Evolutionary conservation across 2,329 filamentous ascomycete species (phyloP), one percentile per base, ranked within the genome.

Genomic region (Diaporthe citrichinensis): DNA sequence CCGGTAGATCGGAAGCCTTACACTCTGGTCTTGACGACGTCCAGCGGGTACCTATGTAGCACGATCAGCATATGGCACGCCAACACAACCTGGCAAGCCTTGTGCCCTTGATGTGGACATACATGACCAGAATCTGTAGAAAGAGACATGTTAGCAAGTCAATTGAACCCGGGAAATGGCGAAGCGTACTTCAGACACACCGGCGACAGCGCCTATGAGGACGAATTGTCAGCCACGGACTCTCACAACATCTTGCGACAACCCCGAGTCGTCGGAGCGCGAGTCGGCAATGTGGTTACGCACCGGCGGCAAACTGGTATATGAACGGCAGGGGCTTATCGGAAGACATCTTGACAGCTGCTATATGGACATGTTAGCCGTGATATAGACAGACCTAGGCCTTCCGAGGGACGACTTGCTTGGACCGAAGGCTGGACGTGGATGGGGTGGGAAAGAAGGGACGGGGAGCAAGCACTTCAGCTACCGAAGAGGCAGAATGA

Each of bases 11-110:
- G 68, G 23, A 55, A 73, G 75, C 85, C 93, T 90, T 91, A 97
- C 94, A 98, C 94, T 93, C 96, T 91, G 79, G 97, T 98, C 91
- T 98, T 98, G 85, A 98, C 95, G 76, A 99, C 97, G 85, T 99
- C 97, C 85, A 99, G 90, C 80, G 97, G 97, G 89, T 99, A 99
- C 97, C 96, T 98, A 84, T 75, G 76, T 69, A 44, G 75, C 36
- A 39, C 15, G 10, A 65, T 74, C n/a, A 77, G 74, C 58, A 76
- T 71, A 10, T 53, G 55, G 75, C 76, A 79, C 68, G 72, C 77
- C 23, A 72, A 55, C 68, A 36, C 59, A 39, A 76, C 78, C 77
- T 78, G 78, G 78, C 78, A 73, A 74, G 76, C 17, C 34, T 34
- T 5, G 39, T 39, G 36, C 23, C 17, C 23, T 31, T 41, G 10